Conservation (phyloP, 75 land plant species). For the Pseudotsuga menziesii region DNA sequence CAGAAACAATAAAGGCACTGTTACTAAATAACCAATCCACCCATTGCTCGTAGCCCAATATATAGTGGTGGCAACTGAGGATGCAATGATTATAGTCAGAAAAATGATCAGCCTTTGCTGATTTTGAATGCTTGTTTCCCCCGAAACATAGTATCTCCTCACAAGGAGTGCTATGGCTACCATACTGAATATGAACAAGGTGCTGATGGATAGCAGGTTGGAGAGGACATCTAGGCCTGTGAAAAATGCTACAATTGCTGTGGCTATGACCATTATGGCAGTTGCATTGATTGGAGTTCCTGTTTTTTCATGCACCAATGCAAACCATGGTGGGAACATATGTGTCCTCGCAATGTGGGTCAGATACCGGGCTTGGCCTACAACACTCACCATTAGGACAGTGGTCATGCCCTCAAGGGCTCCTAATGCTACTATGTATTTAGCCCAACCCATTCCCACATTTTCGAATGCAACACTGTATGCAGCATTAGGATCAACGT, state of each 20-base stretch:
- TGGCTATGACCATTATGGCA: slow-evolving; percentile 45
- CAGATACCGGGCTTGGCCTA: slow-evolving; percentile 80
- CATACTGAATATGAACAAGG: slow-evolving; percentile 78
- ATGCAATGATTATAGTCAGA: slow-evolving; percentile 33
- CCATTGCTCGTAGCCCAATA: slow-evolving; percentile 59
- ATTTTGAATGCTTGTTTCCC: slow-evolving; percentile 24
- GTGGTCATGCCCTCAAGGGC: slow-evolving; percentile 89
- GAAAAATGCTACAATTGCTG: slow-evolving; percentile 66
- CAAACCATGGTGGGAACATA: slow-evolving; percentile 82
- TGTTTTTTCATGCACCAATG: slow-evolving; percentile 44
- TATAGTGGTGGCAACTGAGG: slow-evolving; percentile 53
- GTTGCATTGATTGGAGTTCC: slow-evolving; percentile 84
- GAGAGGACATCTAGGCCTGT: slow-evolving; percentile 57
- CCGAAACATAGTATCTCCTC: slow-evolving; percentile 66
- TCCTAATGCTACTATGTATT: slow-evolving; percentile 79
- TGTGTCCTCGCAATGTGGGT: slow-evolving; percentile 87
- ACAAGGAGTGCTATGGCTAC: slow-evolving; percentile 74
- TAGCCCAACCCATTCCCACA: slow-evolving; percentile 72
- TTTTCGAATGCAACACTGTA: slow-evolving; percentile 39
- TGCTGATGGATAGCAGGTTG: slow-evolving; percentile 72
- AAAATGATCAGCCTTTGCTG: slow-evolving; percentile 32
- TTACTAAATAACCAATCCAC: slow-evolving; percentile 50
- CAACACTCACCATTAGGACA: slow-evolving; percentile 61
- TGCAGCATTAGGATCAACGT: slow-evolving; percentile 49
- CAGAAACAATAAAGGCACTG: slow-evolving; percentile 55